Evolutionary conservation across 805 yeast species (phyloP).

Genomic region (Myxozyma lipomycoides): DNA sequence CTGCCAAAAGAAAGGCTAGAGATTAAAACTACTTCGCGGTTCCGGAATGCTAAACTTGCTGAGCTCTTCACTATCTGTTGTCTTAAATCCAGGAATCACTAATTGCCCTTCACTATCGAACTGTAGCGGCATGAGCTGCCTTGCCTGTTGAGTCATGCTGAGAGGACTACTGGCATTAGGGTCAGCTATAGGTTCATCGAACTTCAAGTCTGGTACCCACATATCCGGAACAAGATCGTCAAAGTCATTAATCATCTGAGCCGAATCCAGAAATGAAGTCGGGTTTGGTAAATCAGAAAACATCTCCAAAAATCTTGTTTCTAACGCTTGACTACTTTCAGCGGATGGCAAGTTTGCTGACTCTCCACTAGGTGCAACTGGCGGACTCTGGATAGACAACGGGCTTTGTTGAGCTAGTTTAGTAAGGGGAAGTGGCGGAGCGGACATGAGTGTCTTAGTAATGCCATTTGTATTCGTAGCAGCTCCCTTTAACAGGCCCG

Average conservation of each 20-base stretch:
- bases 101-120: conserved; percentile 1
- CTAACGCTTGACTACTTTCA: conserved; percentile 18
- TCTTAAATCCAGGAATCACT: conserved; percentile 10
- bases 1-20: no score
- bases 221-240: conserved; percentile 15
- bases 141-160: background rate
- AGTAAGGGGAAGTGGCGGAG: background rate
- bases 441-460: background rate
- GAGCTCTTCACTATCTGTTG: conserved; percentile 8
- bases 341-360: background rate
- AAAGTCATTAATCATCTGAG: conserved; percentile 31
- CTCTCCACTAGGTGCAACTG: background rate
- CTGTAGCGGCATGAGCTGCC: background rate
- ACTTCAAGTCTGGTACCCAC: conserved; percentile 16
- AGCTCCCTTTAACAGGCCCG: background rate
- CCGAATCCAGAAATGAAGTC: conserved; percentile 36
- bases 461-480: background rate
- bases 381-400: background rate
- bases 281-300: conserved; percentile 38
- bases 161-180: background rate
- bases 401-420: no score
- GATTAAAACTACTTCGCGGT: background rate
- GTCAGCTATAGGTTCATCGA: conserved; percentile 6
- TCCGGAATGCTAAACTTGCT: background rate
- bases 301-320: conserved; percentile 34